Conservation (phyloP, 176 grass and related monocot genomes). For the Oryza meyeriana region DNA sequence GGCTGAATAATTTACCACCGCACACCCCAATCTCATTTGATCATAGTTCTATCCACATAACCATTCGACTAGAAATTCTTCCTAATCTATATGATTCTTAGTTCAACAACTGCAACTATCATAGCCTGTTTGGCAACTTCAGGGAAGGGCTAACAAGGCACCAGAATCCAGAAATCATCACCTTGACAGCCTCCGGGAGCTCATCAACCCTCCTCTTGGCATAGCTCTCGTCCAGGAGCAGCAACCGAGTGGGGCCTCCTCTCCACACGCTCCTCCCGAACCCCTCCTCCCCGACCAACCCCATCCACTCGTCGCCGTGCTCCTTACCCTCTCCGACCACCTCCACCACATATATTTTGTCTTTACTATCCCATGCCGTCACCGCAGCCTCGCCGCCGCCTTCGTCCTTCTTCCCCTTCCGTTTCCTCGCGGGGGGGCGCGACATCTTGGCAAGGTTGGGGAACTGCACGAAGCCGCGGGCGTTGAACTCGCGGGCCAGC, state of each 20-base stretch:
- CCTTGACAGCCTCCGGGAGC: slow-evolving; percentile 78
- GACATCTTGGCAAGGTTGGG: slow-evolving; percentile 78
- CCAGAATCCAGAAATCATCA: slow-evolving; percentile 14
- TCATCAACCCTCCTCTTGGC: slow-evolving; percentile 41
- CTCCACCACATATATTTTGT: slow-evolving; percentile 45
- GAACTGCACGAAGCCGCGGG: slow-evolving; percentile 69
- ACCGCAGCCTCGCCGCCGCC: slow-evolving; percentile 12
- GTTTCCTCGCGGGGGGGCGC: slow-evolving; percentile 53
- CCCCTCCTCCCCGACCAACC: slow-evolving; percentile 58
- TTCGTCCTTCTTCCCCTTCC: slow-evolving; percentile 35
- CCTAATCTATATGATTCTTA: background rate
- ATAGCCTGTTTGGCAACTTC: background rate
- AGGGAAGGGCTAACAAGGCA: too few relatives aligned
- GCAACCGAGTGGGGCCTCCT: slow-evolving; percentile 56
- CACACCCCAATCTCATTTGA: background rate
- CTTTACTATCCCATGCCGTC: slow-evolving; percentile 9
- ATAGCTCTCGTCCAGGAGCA: slow-evolving; percentile 76
- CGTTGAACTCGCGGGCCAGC: slow-evolving; percentile 73
- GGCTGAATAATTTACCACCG: background rate
- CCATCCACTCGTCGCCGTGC: slow-evolving; percentile 55
- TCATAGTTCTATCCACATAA: background rate
- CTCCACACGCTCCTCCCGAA: slow-evolving; percentile 47
- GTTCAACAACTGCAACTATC: background rate
- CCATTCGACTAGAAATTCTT: background rate
- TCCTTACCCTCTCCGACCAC: slow-evolving; percentile 36